These are phyloP conservation scores for Cladorrhinum sp. DNA, from an alignment of 2,329 filamentous ascomycete species.

Conservation along the genomic window DNA sequence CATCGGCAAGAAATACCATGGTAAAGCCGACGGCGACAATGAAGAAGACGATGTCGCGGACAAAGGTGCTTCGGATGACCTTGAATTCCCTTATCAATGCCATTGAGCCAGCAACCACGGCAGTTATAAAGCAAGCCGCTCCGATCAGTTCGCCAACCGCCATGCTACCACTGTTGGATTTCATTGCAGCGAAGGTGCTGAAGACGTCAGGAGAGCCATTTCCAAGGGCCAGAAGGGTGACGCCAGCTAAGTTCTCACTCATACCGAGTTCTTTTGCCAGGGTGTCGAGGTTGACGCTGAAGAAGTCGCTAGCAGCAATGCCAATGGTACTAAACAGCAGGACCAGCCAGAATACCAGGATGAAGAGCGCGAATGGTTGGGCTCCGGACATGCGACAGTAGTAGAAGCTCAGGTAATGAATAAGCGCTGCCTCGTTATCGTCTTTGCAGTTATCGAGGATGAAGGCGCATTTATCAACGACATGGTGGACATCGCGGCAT, in stretches of 20 bases:
- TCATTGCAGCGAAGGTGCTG: constrained; percentile 97
- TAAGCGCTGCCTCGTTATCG: constrained; percentile 76
- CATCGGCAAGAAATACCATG: constrained; percentile 83
- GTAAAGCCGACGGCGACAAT: constrained; percentile 82
- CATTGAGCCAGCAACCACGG: constrained; percentile 96
- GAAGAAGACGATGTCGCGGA: constrained; percentile 91
- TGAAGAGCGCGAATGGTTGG: constrained; percentile 72
- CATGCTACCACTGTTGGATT: constrained; percentile 93
- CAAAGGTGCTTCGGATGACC: constrained; percentile 83
- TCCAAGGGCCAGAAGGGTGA: constrained; percentile 94
- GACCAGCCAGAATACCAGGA: constrained; percentile 79
- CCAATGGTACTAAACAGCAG: constrained; percentile 95
- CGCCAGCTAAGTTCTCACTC: constrained; percentile 93
- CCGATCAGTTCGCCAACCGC: constrained; percentile 94
- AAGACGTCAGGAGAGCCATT: constrained; percentile 98
- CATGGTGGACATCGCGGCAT: constrained; percentile 77
- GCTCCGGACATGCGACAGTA: constrained; percentile 72
- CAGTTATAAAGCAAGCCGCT: constrained; percentile 92
- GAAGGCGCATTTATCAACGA: constrained; percentile 80
- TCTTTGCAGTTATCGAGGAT: constrained; percentile 78
- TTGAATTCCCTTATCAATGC: constrained; percentile 92
- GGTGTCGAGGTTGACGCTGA: constrained; percentile 93
- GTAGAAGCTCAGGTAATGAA: constrained; percentile 86
- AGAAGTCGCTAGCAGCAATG: constrained; percentile 96
- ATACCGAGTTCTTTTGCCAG: constrained; percentile 85